Evolutionary conservation across 2,329 filamentous ascomycete species (phyloP), one percentile per base, ranked within the genome.

Genomic region (Rhynchosporium graminicola): DNA sequence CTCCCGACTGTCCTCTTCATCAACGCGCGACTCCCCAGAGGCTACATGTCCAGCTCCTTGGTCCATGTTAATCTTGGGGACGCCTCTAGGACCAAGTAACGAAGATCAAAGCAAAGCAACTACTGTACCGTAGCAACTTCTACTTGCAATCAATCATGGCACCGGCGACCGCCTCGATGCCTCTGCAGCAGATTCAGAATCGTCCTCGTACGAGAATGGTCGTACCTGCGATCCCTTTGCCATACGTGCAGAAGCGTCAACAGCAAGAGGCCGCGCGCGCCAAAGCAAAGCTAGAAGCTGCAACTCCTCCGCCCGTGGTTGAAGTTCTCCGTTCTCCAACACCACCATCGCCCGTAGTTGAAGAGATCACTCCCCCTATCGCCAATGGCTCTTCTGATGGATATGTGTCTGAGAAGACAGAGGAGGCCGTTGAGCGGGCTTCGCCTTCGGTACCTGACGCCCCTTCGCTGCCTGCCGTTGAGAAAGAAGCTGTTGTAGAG

Each of bases 51-150:
- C 70, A 67, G 59, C 54, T 56, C 56, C 10, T 57, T 66, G 73
- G 73, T 73, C 71, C 71, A 69, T 68, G 73, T 72, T 73, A 73
- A 72, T 73, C 72, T 74, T 73, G 73, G 73, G 73, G 73, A 75
- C 70, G 72, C 74, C 73, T 67, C 65, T 68, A 56, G 61, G 55
- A 61, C 54, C 55, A 63, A 55, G 40, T 57, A 60, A 57, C 48
- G 52, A 54, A 62, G 61, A 51, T 31, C 52, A 56, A 46, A 46
- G 43, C 42, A 46, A 54, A 48, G 56, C 13, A 58, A 9, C 26
- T 5, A 15, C 54, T 29, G 45, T 26, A 48, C 15, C 13, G 51
- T 29, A 42, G 36, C 57, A 50, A 47, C 58, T 31, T 50, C 59
- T 52, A 54, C 51, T 12, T 47, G 5, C 43, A 61, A 42, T 20